phyloP scores from a whole-genome alignment of 805 yeast genomes.

The Saccharomyces mikatae region DNA sequence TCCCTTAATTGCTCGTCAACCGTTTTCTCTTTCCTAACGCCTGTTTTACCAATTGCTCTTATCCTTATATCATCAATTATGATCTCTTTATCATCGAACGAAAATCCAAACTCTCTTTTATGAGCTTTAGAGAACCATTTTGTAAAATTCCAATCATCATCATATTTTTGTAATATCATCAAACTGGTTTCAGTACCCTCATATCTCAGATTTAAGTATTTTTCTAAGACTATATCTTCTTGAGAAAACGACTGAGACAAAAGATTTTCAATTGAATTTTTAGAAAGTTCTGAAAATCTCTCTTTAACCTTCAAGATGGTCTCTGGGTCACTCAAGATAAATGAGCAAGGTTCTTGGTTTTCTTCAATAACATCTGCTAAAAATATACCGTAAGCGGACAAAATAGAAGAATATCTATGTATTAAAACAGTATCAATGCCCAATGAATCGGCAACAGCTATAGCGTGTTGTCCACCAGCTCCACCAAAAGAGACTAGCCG shows the following conservation, averaged over 20 bases:
- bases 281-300: constrained; percentile 40
- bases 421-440: constrained; percentile 63
- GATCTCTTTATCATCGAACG: constrained; percentile 47
- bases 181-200: constrained; percentile 85
- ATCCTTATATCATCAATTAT: constrained; percentile 68
- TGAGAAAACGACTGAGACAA: constrained; percentile 46
- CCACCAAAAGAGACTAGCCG: constrained; percentile 82
- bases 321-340: constrained; percentile 29
- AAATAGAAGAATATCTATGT: constrained; percentile 73
- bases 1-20: constrained; percentile 47
- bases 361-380: constrained; percentile 81
- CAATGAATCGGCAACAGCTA: constrained; percentile 61
- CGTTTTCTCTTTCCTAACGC: constrained; percentile 33
- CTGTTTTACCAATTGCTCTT: constrained; percentile 61
- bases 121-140: constrained; percentile 48
- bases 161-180: constrained; percentile 44
- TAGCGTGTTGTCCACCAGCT: constrained; percentile 89
- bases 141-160: constrained; percentile 29
- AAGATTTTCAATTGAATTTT: constrained; percentile 36
- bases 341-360: constrained; percentile 63
- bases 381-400: constrained; percentile 84
- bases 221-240: constrained; percentile 45
- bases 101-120: constrained; percentile 65
- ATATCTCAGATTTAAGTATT: constrained; percentile 68
- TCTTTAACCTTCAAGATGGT: constrained; percentile 32